A percentile compares a stretch with the other conserved stretches of the same genome.
phyloP scores from a whole-genome alignment of 176 grass and related monocot species.

The Urochloa ruziziensis region DNA sequence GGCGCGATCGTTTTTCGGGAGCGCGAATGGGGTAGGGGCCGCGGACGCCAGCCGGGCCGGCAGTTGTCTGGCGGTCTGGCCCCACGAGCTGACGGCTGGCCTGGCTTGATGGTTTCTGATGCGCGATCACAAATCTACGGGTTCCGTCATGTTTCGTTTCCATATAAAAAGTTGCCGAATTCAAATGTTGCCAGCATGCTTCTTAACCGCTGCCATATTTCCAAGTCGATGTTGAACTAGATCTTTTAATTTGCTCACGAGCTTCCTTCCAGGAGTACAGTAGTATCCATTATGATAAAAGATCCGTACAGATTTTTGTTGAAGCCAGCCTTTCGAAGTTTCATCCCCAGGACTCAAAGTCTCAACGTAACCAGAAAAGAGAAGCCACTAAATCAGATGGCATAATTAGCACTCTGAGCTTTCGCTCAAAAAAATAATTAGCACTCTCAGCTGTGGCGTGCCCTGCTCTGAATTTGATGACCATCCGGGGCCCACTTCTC shows the following conservation, averaged over 20 bases:
- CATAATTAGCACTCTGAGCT: constrained; percentile 33
- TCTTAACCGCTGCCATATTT: no score
- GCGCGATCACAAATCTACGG: not conserved
- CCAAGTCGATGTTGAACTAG: no score
- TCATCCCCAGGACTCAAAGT: not conserved
- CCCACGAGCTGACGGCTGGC: not conserved
- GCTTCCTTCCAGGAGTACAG: no score
- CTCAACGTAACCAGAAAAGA: not conserved
- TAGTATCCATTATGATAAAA: not conserved
- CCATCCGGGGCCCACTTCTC: not conserved
- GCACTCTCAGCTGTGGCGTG: constrained; percentile 33
- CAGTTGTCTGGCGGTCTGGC: not conserved
- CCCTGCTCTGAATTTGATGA: constrained; percentile 25
- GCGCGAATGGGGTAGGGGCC: no score
- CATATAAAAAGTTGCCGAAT: no score
- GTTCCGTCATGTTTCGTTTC: not conserved
- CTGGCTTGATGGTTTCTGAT: not conserved
- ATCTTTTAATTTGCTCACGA: no score
- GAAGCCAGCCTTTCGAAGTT: not conserved
- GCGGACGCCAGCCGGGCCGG: not conserved
- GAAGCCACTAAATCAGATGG: not conserved
- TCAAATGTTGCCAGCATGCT: no score
- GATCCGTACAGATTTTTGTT: not conserved
- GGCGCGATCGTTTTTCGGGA: no score
- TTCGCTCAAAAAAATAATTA: no score